These are phyloP conservation scores for Sugiyamaella lignohabitans DNA, from an alignment of 805 yeast species.

Conservation along the genomic window DNA sequence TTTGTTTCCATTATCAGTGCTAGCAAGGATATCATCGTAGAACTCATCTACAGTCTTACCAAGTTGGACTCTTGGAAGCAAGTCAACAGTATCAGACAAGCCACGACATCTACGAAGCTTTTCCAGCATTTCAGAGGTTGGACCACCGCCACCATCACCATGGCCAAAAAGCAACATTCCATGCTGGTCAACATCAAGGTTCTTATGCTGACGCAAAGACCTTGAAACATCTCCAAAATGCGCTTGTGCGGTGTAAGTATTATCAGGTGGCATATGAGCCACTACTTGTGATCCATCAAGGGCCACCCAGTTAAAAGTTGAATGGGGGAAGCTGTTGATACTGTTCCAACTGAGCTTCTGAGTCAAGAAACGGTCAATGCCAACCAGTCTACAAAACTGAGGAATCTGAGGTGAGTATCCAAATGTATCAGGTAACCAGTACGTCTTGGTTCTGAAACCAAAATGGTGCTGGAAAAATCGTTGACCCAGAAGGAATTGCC, in stretches of 20 bases:
- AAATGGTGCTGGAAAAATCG: constrained; percentile 73
- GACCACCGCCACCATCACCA: constrained; percentile 99
- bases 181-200: constrained; percentile 69
- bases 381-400: constrained; percentile 82
- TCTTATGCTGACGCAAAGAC: constrained; percentile 74
- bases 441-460: constrained; percentile 65
- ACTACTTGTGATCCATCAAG: constrained; percentile 89
- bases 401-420: constrained; percentile 96
- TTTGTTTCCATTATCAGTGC: constrained; percentile 56
- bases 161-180: constrained; percentile 81
- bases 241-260: constrained; percentile 91
- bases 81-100: constrained; percentile 68
- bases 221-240: constrained; percentile 88
- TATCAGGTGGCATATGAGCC: constrained; percentile 97
- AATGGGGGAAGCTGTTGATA: constrained; percentile 81
- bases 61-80: constrained; percentile 72
- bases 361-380: constrained; percentile 77
- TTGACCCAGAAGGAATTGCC: constrained; percentile 90
- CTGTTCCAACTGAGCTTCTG: constrained; percentile 97
- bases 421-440: constrained; percentile 97
- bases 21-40: constrained; percentile 55
- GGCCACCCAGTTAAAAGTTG: constrained; percentile 93
- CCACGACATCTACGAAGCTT: constrained; percentile 90
- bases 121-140: constrained; percentile 88
- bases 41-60: constrained; percentile 79